Conservation (phyloP, 176 grass and related monocot genomes). For the Oryza longistaminata region DNA sequence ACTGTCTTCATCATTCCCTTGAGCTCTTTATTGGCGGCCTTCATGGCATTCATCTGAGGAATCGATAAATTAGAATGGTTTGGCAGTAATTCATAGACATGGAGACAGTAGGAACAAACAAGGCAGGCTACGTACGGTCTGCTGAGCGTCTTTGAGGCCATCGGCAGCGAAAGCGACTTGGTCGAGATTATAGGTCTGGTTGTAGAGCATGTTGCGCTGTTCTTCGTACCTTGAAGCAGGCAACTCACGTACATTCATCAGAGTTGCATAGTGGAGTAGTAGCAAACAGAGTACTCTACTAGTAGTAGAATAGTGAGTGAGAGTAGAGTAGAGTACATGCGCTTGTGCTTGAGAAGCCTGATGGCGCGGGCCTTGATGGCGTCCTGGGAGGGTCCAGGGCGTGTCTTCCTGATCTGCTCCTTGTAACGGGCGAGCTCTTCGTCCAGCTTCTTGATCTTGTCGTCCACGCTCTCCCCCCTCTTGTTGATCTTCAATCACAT, state of each 20-base stretch:
- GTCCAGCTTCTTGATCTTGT: slow-evolving; percentile 95
- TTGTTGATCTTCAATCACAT: slow-evolving; percentile 62
- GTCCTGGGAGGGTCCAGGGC: slow-evolving; percentile 90
- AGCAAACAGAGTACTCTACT: neutral
- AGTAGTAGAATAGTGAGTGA: no score
- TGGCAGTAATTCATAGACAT: neutral
- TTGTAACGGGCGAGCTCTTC: slow-evolving; percentile 79
- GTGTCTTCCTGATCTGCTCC: slow-evolving; percentile 83
- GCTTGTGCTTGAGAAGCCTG: slow-evolving; percentile 89
- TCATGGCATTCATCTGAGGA: slow-evolving; percentile 80
- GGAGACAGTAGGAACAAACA: neutral
- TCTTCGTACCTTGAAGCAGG: slow-evolving; percentile 65
- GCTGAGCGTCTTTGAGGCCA: slow-evolving; percentile 90
- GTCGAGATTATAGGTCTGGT: slow-evolving; percentile 93
- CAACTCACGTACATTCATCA: neutral
- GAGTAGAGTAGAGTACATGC: slow-evolving; percentile 45
- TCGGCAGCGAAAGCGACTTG: slow-evolving; percentile 90
- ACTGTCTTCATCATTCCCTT: slow-evolving; percentile 98
- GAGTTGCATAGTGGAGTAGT: no score
- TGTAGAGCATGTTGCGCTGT: slow-evolving; percentile 92
- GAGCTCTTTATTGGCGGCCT: slow-evolving; percentile 90
- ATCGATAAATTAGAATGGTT: neutral
- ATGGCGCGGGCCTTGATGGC: slow-evolving; percentile 91
- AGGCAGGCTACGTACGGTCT: slow-evolving; percentile 56
- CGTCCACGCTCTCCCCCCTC: slow-evolving; percentile 86